Evolutionary conservation across 2,329 filamentous ascomycete species (phyloP), one percentile per base, ranked within the genome.

Genomic region (Leptographium lundbergii): DNA sequence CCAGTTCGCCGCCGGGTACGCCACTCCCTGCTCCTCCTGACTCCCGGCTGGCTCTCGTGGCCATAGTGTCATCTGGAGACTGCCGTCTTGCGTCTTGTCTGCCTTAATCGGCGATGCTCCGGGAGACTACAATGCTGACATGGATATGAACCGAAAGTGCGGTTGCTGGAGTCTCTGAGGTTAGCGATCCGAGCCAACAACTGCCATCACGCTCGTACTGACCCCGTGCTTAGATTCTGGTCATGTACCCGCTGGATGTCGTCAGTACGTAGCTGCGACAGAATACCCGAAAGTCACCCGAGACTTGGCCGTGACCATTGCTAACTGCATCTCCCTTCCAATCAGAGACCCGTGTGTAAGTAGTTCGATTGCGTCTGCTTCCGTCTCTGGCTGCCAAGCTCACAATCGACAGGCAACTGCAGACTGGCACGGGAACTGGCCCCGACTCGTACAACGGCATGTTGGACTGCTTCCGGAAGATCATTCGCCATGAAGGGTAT

Each of bases 231-330:
- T 76, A 95, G 89, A 95, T 95, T 76, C 76, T 94, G 74, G 81
- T 94, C 61, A 95, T 95, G 94, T 99, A 99, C 79, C 94, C 94
- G 66, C 81, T 99, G 73, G 94, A 99, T 73, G 94, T 99, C 61
- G 90, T 97, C 74, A 82, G 92, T 86, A 88, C 95, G 88, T 94
- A 56, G 24, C 2, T 6, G 27, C 45, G 1, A 10, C 19, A 19
- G 27, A 52, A 9, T 6, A 13, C 25, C 42, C 27, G 36, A 58
- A 13, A 50, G 34, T 32, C 7, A 10, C 42, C 32, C 32, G 19
- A 51, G 27, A 47, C 17, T 47, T 17, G 19, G 27, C 57, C 39
- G 17, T 51, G 25, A 10, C 82, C 81, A 86, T 73, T 64, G 32
- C 61, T 61, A 58, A 63, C 27, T 63, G 64, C 59, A 63, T 64